Evolutionary conservation across 768 basidiomycete species (phyloP), one percentile per base, ranked within the genome.

Genomic region (Lentinula guzmanii): DNA sequence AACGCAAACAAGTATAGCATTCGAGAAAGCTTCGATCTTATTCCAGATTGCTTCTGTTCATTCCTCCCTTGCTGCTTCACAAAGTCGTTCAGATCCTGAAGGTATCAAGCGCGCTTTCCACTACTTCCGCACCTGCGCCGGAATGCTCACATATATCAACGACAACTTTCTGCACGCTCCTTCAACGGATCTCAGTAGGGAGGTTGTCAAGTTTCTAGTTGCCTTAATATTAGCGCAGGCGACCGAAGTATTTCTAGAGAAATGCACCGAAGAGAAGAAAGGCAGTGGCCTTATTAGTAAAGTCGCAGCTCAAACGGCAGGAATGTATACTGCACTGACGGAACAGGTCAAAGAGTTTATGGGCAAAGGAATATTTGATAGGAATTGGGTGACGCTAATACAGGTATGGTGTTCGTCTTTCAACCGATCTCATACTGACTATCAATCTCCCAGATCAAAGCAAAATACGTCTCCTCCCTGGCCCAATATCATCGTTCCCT

Each of bases 91-190:
- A 0, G 90, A 94, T 59, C 91, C 93, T 1, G 94, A 98, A 72
- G 95, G 95, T 18, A 74, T 93, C 68, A 98, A 97, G 74, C 86
- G 93, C 37, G 86, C 96, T 0, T 99, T 97, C 77, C 85, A 93
- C 75, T 95, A 93, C 75, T 91, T 93, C 68, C 80, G 90, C 16
- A 86, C 90, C 10, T 87, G 91, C 45, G 93, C 95, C 2, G 97
- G 97, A 18, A 97, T 99, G 93, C 85, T 98, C 69, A 93, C 88
- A 5, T 99, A 98, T 72, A 95, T 99, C 79, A 98, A 98, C 76
- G 97, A 99, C 74, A 98, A 99, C 82, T 99, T 99, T 73, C 78
- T 99, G 0, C 97, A 99, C 68, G 97, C 96, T 0, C 97, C 97
- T 0, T 94, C 91, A 21, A 97, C 93, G 1, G 97, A 98, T 75